Evolutionary conservation across 2,329 filamentous ascomycete genomes (phyloP), one percentile per base, ranked within the genome.

Genomic region (Lecanicillium sp.): DNA sequence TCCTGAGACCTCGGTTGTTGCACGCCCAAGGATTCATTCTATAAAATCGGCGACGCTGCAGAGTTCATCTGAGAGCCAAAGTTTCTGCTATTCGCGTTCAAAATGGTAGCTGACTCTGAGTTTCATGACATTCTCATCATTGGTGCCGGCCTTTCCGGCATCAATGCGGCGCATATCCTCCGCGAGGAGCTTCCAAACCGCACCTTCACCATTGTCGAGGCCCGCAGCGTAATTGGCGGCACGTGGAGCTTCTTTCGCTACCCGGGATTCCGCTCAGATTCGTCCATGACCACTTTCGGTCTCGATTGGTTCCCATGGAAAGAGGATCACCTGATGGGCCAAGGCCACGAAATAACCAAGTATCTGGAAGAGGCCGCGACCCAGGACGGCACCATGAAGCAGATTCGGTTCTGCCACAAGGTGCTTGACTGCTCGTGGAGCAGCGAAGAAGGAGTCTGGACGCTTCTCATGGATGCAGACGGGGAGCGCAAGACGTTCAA

Each of bases 171-270:
- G 4, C 85, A 87, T 52, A 72, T 79, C 20, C 49, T 84, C 2
- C 72, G 79, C 45, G 64, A 64, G 2, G 55, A 70, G 43, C 59
- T 77, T 4, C 81, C 82, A 0, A 58, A 68, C 36, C 49, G 52
- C 39, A 69, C 60, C 19, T 85, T 79, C 52, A 66, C 71, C 29
- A 71, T 88, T 28, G 69, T 87, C 18, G 83, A 87, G 55, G 68
- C 67, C 7, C 75, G 82, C 36, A 60, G 70, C 40, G 64, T 70
- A 29, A 65, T 86, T 3, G 84, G 82, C 12, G 83, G 84, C 28
- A 87, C 84, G 4, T 88, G 84, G 83, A 73, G 74, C 45, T 71
- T 86, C 32, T 87, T 84, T 68, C 74, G 72, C 33, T 87, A 86
- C 49, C 83, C 81, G 0, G 79, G 83, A 15, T 75, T 86, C 41